Base-by-base conservation (phyloP, 257 asterid genomes). In the Solanum dulcamara region DNA sequence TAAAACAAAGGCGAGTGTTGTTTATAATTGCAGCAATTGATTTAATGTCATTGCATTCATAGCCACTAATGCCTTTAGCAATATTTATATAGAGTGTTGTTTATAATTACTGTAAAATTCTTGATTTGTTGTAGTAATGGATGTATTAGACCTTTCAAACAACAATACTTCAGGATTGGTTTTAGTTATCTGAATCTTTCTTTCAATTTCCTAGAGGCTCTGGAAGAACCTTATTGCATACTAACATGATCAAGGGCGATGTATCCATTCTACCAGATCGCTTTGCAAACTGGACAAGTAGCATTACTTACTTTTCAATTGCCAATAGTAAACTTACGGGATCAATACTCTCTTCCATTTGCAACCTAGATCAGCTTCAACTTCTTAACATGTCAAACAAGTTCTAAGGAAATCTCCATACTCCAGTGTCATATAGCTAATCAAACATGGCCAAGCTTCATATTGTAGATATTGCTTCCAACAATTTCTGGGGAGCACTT, bases 121-220 rank as follows among this genome's bases (percentile, higher is more conserved):
- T n/a, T n/a, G n/a, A n/a, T n/a, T n/a, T n/a, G n/a, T n/a, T n/a
- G n/a, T n/a, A n/a, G n/a, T n/a, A n/a, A n/a, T n/a, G n/a, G n/a
- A n/a, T 1, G 9, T 2, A 1, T 81, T 91, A 42, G 94, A 91
- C 75, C 90, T 90, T 75, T 89, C 90, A 40, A 32, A 24, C 60
- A 91, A 90, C 67, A 83, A 84, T 3, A 66, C 90, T 20, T 28
- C 26, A 22, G 91, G 92, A 64, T 50, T 10, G 2, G 53, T 5
- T 26, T 80, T 4, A 14, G 53, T 5, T 22, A 7, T 88, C 83
- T 86, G 42, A 88, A 91, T 62, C 86, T 88, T 75, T 91, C 91
- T 57, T 14, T 2, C 81, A 91, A 91, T 85, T 80, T 20, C n/a
- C 28, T 91, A 1, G 84, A 24, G 18, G 53, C 66, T 38, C 46